Conservation (phyloP, 2,329 filamentous ascomycete genomes). For the Volutella citrinella region DNA sequence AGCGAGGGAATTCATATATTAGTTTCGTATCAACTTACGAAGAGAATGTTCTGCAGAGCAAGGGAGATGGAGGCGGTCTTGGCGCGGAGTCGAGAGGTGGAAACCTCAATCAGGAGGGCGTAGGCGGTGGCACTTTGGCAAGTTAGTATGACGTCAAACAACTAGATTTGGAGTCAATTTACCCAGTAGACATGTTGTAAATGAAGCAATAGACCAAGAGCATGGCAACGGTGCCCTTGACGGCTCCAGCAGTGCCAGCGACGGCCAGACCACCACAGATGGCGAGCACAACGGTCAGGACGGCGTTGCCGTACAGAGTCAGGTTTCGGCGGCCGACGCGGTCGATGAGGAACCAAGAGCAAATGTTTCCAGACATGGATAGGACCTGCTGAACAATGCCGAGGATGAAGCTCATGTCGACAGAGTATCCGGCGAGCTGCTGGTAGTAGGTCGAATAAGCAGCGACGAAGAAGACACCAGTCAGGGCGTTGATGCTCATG, state of each 20-base stretch:
- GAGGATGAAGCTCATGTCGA: slow-evolving; percentile 13
- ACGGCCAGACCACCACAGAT: slow-evolving; percentile 14
- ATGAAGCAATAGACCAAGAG: slow-evolving; percentile 16
- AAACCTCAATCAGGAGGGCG: slow-evolving; percentile 14
- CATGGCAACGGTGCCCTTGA: slow-evolving; percentile 14
- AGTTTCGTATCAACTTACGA: too few species aligned
- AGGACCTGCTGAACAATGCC: slow-evolving; percentile 15
- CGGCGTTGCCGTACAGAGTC: slow-evolving; percentile 11
- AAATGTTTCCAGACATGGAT: slow-evolving; percentile 16
- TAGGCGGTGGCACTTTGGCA: slow-evolving; percentile 19
- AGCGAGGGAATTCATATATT: too few species aligned
- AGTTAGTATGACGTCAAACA: too few species aligned
- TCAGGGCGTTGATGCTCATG: slow-evolving; percentile 15
- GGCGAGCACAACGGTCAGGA: slow-evolving; percentile 12
- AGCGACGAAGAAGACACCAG: slow-evolving; percentile 16
- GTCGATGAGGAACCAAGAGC: slow-evolving; percentile 17
- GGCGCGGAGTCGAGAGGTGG: slow-evolving; percentile 15
- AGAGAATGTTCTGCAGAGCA: slow-evolving; percentile 13
- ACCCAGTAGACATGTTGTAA: slow-evolving; percentile 19
- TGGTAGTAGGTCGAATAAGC: slow-evolving; percentile 17
- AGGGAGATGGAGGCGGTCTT: slow-evolving; percentile 17
- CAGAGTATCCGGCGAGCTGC: slow-evolving; percentile 16
- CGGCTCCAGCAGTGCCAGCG: slow-evolving; percentile 8
- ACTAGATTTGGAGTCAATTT: too few species aligned
- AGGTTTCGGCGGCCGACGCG: slow-evolving; percentile 13